phyloP scores from a whole-genome alignment of 2,329 filamentous ascomycete species.

The Cladophialophora chaetospira region DNA sequence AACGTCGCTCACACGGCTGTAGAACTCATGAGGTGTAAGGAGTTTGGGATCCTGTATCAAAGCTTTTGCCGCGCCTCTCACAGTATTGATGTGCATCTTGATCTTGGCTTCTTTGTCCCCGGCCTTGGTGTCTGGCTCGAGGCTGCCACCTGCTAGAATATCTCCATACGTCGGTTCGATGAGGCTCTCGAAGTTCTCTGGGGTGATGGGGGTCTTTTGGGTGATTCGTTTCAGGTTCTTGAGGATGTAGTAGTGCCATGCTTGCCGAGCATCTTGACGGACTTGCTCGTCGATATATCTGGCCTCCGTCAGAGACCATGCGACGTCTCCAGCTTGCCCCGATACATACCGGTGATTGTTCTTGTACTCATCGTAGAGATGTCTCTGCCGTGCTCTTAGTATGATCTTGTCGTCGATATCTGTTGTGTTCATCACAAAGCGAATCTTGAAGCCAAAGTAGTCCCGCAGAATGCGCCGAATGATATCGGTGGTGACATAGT shows the following conservation, averaged over 20 bases:
- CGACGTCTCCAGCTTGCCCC: background rate
- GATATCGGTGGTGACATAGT: conserved; percentile 90
- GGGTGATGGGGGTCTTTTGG: conserved; percentile 41
- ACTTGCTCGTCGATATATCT: conserved; percentile 46
- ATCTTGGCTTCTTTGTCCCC: conserved; percentile 82
- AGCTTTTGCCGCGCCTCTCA: conserved; percentile 55
- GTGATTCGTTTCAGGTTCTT: conserved; percentile 65
- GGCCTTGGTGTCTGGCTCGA: conserved; percentile 58
- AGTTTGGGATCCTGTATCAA: conserved; percentile 41
- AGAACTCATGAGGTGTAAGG: conserved; percentile 51
- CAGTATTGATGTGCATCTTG: conserved; percentile 81
- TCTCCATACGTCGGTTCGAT: conserved; percentile 55
- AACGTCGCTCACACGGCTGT: conserved; percentile 64
- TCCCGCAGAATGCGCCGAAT: conserved; percentile 78
- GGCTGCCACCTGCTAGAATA: conserved; percentile 56
- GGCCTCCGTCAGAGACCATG: conserved; percentile 19
- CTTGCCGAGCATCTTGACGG: conserved; percentile 52
- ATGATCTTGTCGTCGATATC: conserved; percentile 79
- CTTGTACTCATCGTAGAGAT: conserved; percentile 72
- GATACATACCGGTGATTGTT: conserved; percentile 45
- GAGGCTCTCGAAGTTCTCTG: conserved; percentile 51
- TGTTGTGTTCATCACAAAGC: conserved; percentile 92
- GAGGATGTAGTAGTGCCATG: conserved; percentile 61
- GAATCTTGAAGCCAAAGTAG: conserved; percentile 80
- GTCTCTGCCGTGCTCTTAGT: conserved; percentile 70